Evolutionary conservation across 805 yeast genomes (phyloP).

Genomic region (Metschnikowia arizonensis): DNA sequence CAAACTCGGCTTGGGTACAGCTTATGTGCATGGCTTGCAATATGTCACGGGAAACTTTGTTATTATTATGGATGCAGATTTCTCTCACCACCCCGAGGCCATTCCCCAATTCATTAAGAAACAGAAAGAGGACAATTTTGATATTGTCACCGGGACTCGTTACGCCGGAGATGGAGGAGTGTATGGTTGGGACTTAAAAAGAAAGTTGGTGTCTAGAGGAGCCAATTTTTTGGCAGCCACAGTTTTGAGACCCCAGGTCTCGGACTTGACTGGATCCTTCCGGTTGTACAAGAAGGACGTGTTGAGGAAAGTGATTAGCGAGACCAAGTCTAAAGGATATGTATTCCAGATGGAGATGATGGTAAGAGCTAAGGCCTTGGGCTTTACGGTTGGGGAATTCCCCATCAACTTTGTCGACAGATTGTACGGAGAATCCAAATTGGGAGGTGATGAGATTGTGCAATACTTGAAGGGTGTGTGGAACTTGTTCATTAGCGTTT

Average conservation of each 20-base stretch:
- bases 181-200: conserved; percentile 78
- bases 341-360: conserved; percentile 89
- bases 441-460: conserved; percentile 78
- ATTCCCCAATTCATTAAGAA: conserved; percentile 69
- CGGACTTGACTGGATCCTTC: conserved; percentile 75
- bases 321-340: conserved; percentile 70
- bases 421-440: conserved; percentile 71
- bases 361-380: conserved; percentile 74
- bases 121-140: conserved; percentile 50
- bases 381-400: conserved; percentile 71
- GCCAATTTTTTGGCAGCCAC: conserved; percentile 75
- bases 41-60: conserved; percentile 70
- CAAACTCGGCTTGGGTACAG: conserved; percentile 75
- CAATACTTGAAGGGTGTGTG: conserved; percentile 76
- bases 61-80: conserved; percentile 81
- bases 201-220: conserved; percentile 73
- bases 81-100: conserved; percentile 77
- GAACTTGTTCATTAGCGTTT: conserved; percentile 61
- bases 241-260: conserved; percentile 64
- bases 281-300: conserved; percentile 70
- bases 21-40: conserved; percentile 73
- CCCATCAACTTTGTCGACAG: conserved; percentile 78
- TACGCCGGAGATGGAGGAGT: conserved; percentile 82
- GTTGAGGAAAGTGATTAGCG: conserved; percentile 59
- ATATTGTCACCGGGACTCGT: conserved; percentile 59